Conservation (phyloP, 768 basidiomycete genomes). For the Baorangia bicolor region DNA sequence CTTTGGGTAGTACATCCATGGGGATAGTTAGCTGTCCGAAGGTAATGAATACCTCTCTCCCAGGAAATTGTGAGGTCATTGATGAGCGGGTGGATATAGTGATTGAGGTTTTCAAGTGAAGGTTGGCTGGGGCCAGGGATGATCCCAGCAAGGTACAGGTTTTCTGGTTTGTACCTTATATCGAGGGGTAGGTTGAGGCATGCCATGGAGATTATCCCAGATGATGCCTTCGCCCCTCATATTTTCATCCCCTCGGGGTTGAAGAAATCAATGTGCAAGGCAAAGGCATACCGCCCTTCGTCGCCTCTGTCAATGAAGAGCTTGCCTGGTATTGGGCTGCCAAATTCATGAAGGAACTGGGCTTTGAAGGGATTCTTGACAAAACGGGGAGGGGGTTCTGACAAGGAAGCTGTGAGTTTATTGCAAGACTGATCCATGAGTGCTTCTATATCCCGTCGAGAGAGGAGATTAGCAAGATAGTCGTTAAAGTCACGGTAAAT, state of each 20-base stretch:
- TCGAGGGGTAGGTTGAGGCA: conserved; percentile 36
- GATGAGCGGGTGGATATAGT: conserved; percentile 34
- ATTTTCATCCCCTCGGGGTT: conserved; percentile 32
- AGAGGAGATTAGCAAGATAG: background rate
- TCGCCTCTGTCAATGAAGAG: conserved; percentile 11
- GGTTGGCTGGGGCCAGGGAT: conserved; percentile 40
- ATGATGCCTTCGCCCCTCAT: conserved; percentile 27
- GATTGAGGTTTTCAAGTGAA: conserved; percentile 31
- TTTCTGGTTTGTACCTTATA: conserved; percentile 35
- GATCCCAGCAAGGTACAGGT: conserved; percentile 39
- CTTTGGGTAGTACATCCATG: conserved; percentile 23
- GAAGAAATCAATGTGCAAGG: conserved; percentile 36
- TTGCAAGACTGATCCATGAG: conserved; percentile 1
- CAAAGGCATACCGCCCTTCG: conserved; percentile 32
- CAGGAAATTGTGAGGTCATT: conserved; percentile 33
- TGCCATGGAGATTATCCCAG: conserved; percentile 12
- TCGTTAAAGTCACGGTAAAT: conserved; percentile 4
- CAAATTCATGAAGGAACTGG: conserved; percentile 28
- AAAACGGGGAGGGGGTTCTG: background rate
- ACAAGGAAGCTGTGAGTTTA: background rate
- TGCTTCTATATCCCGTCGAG: background rate
- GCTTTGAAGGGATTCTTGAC: conserved; percentile 14
- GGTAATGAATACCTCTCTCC: conserved; percentile 29
- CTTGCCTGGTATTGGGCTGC: conserved; percentile 15
- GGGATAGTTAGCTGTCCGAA: conserved; percentile 11